phyloP scores from a whole-genome alignment of 192 early-diverging fungal species.

The Diversispora epigaea region DNA sequence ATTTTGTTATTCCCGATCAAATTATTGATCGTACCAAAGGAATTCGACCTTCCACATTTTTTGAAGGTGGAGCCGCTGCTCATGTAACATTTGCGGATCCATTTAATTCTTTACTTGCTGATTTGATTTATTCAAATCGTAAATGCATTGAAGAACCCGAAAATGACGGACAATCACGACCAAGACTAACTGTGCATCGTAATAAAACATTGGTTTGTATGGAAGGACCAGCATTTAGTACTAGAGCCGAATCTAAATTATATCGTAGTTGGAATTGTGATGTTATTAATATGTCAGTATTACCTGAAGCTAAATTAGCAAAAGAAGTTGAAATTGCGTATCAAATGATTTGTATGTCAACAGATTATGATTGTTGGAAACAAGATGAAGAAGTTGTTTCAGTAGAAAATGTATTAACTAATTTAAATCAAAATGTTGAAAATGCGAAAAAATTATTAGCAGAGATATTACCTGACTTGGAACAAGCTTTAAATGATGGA shows the following conservation, averaged over 20 bases:
- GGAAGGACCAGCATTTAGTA: slow-evolving; percentile 98
- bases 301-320: slow-evolving; percentile 97
- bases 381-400: slow-evolving; percentile 79
- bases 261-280: slow-evolving; percentile 92
- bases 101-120: slow-evolving; percentile 73
- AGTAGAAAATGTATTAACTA: slow-evolving; percentile 82
- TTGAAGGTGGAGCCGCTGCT: slow-evolving; percentile 86
- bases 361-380: slow-evolving; percentile 96
- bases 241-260: slow-evolving; percentile 94
- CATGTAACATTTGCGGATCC: slow-evolving; percentile 96
- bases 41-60: slow-evolving; percentile 89
- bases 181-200: slow-evolving; percentile 58
- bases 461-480: slow-evolving; percentile 76
- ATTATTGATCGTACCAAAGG: slow-evolving; percentile 99
- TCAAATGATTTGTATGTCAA: slow-evolving; percentile 98
- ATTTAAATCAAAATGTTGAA: slow-evolving; percentile 78
- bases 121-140: slow-evolving; percentile 65
- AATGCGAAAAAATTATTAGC: slow-evolving; percentile 81
- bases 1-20: slow-evolving; percentile 94
- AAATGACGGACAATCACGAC: neutral
- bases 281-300: slow-evolving; percentile 96
- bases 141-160: slow-evolving; percentile 29
- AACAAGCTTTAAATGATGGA: slow-evolving; percentile 56
- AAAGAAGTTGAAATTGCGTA: slow-evolving; percentile 98
- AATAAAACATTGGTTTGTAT: slow-evolving; percentile 92